These are phyloP conservation scores for Agaricales sp. DNA, from an alignment of 1,284 basidiomycete genomes.

Conservation along the genomic window DNA sequence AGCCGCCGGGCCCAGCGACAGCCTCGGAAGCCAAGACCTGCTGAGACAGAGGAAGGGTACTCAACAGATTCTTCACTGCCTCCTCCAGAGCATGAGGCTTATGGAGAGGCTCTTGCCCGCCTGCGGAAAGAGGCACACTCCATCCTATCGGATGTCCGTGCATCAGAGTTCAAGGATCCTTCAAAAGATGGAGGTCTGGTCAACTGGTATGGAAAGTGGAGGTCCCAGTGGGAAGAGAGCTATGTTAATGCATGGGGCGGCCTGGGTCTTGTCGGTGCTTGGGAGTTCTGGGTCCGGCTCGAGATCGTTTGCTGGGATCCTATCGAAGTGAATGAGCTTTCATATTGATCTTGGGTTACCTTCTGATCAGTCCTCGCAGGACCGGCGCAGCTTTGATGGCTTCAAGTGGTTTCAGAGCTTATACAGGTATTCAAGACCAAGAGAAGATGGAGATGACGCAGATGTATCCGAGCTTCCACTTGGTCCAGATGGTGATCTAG, in stretches of 20 bases:
- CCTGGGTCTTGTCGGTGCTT: conserved; percentile 79
- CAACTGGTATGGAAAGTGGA: conserved; percentile 67
- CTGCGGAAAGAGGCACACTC: conserved; percentile 42
- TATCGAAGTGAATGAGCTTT: conserved; percentile 47
- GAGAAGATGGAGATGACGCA: conserved; percentile 29
- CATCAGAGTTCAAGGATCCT: conserved; percentile 80
- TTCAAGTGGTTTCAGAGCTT: conserved; percentile 80
- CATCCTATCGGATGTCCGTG: conserved; percentile 77
- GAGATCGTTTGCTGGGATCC: conserved; percentile 87
- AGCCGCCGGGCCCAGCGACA: conserved; percentile 36
- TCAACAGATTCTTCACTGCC: conserved; percentile 76
- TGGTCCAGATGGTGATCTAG: conserved; percentile 82
- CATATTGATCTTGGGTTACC: conserved; percentile 2
- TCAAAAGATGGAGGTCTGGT: conserved; percentile 47
- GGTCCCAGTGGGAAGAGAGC: conserved; percentile 66
- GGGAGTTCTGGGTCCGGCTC: conserved; percentile 92
- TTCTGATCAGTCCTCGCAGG: conserved; percentile 23
- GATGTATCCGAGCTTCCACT: conserved; percentile 48
- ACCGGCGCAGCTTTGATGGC: conserved; percentile 54
- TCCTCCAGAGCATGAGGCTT: conserved; percentile 60
- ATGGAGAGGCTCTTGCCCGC: conserved; percentile 49
- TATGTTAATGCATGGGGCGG: conserved; percentile 88
- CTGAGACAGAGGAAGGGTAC: conserved; percentile 65
- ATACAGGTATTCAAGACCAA: conserved; percentile 68
- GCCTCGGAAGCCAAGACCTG: conserved; percentile 18